A percentile compares a stretch with the other conserved stretches of the same genome.
phyloP scores from a whole-genome alignment of 139 green algal genomes.

The Chlamydomonas incerta region DNA sequence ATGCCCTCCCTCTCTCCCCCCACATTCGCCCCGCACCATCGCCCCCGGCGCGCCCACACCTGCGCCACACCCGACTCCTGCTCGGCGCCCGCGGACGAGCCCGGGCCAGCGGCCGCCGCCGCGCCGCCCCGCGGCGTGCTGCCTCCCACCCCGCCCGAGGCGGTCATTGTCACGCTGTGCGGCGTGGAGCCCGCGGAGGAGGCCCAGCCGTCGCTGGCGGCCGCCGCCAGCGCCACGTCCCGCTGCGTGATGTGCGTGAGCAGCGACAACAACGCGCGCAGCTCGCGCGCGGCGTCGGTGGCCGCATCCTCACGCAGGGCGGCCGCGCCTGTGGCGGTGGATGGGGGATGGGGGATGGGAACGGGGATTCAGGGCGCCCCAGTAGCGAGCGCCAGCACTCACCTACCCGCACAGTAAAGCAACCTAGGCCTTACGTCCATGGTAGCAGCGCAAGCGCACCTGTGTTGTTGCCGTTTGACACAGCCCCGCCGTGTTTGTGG shows the following conservation, averaged over 20 bases:
- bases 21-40: too few relatives aligned
- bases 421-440: too few relatives aligned
- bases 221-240: slow-evolving; percentile 27
- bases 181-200: slow-evolving; percentile 8
- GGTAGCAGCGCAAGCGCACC: too few relatives aligned
- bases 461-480: background rate
- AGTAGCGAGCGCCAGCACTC: background rate
- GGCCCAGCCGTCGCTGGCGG: slow-evolving; percentile 27
- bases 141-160: background rate
- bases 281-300: slow-evolving; percentile 73
- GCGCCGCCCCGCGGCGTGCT: background rate
- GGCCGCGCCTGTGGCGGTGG: slow-evolving; percentile 38
- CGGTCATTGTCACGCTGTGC: background rate
- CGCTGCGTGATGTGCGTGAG: slow-evolving; percentile 59
- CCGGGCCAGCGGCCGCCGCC: background rate
- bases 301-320: slow-evolving; percentile 50
- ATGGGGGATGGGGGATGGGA: too few relatives aligned
- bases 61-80: slow-evolving; percentile 19
- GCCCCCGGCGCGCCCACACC: slow-evolving; percentile 30
- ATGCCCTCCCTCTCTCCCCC: too few relatives aligned
- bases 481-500: background rate
- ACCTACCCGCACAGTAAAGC: too few relatives aligned
- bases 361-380: background rate
- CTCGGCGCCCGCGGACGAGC: background rate
- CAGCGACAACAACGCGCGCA: slow-evolving; percentile 86